Evolutionary conservation across 1,139 yeast genomes (phyloP), one percentile per base, ranked within the genome.

Genomic region (Barnettozyma hawaiiensis): DNA sequence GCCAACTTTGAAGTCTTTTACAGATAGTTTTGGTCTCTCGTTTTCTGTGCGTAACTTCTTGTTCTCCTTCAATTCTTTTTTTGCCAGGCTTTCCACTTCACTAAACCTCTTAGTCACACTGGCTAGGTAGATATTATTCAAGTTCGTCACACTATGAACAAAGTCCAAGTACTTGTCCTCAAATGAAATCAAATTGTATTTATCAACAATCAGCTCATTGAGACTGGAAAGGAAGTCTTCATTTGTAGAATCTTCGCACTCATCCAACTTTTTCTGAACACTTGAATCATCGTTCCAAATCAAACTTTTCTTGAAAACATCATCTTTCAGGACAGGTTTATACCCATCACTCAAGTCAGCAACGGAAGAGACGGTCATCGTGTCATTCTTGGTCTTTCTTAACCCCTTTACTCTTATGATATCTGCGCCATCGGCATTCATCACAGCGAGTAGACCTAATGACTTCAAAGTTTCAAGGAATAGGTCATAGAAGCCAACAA

Each of bases 31-130:
- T 41, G 72, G 68, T 11, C 43, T 68, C 58, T 34, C 63, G 59
- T 73, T 75, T 49, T 73, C 75, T 1, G 5, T 21, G 43, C 75
- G 68, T 44, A 74, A 69, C 40, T 65, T 58, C 52, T 76, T 78
- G 50, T 77, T 81, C 52, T 89, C 96, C 56, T 82, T 82, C 45
- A 90, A 85, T 47, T 86, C 71, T 56, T 80, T 84, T 56, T 94
- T 81, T 1, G 97, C 97, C 53, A 89, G 71, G n/a, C 83, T 80
- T 61, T 92, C 97, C 40, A 90, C 95, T 58, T 90, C 97, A 47
- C 76, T 77, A 57, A 92, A 89, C 47, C 98, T 70, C 57, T 83
- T 81, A 27, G 81, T 71, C 3, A 89, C 80, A 1, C 89, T 81
- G 39, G 74, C 73, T 40, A 80, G 71, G 55, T 83, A 79, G 44